Percentiles rank a stretch among this genome's conserved stretches.
Evolutionary conservation across 176 grass and related monocot genomes (phyloP).

Genomic region (Oryza rufipogon): DNA sequence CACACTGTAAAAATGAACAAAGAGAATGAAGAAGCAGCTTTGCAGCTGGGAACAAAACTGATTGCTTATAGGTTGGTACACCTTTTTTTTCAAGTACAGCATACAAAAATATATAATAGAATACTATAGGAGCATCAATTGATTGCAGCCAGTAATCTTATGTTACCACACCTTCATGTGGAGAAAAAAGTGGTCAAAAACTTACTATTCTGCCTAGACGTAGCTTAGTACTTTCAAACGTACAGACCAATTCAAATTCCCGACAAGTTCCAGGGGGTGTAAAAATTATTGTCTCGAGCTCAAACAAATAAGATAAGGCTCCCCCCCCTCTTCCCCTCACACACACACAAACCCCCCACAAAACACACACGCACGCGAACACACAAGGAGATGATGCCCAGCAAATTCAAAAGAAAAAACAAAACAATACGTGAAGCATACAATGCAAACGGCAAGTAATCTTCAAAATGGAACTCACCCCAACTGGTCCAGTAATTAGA

Average conservation of each 20-base stretch:
- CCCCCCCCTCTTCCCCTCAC: neutral
- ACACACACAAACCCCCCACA: too few species aligned
- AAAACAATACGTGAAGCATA: constrained; percentile 21
- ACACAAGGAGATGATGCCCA: neutral
- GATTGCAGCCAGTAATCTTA: neutral
- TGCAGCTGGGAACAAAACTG: neutral
- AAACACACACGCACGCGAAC: too few species aligned
- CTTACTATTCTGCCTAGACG: neutral
- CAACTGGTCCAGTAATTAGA: constrained; percentile 97
- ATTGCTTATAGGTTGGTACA: neutral
- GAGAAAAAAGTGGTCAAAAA: constrained; percentile 1
- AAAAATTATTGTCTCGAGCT: constrained; percentile 21
- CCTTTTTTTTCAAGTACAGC: neutral
- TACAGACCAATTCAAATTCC: constrained; percentile 28
- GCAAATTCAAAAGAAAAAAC: constrained; percentile 3
- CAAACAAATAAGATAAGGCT: neutral
- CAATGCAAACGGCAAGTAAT: constrained; percentile 21
- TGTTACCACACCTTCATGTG: neutral
- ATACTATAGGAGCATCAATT: neutral
- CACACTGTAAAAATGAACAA: constrained; percentile 67
- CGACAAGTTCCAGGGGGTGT: neutral
- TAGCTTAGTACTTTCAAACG: constrained; percentile 13
- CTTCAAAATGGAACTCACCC: constrained; percentile 55
- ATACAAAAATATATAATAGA: constrained; percentile 24
- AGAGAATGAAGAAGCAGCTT: constrained; percentile 13